phyloP scores from a whole-genome alignment of 345 rosid species.

The Aegle marmelos region DNA sequence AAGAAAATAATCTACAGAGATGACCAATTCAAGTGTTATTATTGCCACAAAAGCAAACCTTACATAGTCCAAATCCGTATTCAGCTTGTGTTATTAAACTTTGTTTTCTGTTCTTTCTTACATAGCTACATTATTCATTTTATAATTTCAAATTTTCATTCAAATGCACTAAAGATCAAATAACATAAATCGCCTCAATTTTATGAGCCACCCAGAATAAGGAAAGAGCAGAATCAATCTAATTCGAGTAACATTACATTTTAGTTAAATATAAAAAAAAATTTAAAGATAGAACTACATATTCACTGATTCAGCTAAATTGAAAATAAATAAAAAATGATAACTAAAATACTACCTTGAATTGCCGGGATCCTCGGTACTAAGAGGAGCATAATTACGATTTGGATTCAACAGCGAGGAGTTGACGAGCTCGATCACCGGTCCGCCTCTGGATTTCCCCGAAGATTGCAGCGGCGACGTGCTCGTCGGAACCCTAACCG shows the following conservation, averaged over 20 bases:
- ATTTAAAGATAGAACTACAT: neutral
- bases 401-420: slow-evolving; percentile 67
- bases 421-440: slow-evolving; percentile 89
- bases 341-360: slow-evolving; percentile 48
- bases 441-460: slow-evolving; percentile 36
- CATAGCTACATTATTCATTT: neutral
- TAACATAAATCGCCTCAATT: neutral
- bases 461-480: slow-evolving; percentile 27
- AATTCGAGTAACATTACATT: neutral
- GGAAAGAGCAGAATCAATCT: neutral
- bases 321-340: neutral
- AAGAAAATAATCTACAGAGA: neutral
- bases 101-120: neutral
- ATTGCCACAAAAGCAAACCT: no score
- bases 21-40: neutral
- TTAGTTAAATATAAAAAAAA: neutral
- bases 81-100: no score
- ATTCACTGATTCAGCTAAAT: neutral
- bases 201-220: no score
- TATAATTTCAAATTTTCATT: neutral
- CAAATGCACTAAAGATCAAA: neutral
- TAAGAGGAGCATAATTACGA: slow-evolving; percentile 74
- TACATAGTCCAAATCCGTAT: no score
- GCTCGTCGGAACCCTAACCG: slow-evolving; percentile 65
- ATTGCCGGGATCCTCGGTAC: slow-evolving; percentile 86